phyloP scores from a whole-genome alignment of 768 basidiomycete species.

The Pleurotus ostreatus region DNA sequence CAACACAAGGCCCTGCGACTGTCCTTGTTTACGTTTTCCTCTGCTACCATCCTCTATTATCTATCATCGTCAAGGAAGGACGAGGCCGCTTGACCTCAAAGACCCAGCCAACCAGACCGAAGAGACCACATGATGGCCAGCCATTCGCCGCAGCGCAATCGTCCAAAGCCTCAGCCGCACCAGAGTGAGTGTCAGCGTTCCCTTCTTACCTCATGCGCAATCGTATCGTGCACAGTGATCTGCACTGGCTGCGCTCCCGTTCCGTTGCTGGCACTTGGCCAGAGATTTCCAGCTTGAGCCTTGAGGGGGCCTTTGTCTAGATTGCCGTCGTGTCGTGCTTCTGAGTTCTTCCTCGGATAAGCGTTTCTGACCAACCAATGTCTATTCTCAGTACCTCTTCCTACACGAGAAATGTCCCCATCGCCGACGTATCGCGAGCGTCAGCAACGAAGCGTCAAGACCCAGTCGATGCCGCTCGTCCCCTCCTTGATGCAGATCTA shows the following conservation, averaged over 20 bases:
- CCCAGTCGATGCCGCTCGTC: slow-evolving; percentile 60
- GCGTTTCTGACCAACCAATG: slow-evolving; percentile 17
- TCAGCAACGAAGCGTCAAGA: slow-evolving; percentile 48
- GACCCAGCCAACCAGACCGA: too few relatives aligned
- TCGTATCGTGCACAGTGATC: neutral
- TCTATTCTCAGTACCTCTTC: slow-evolving; percentile 19
- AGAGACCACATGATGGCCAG: slow-evolving; percentile 43
- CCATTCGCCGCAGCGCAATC: slow-evolving; percentile 55
- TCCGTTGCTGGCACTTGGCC: neutral
- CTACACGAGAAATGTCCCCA: slow-evolving; percentile 42
- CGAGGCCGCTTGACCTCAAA: too few relatives aligned
- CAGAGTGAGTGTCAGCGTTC: slow-evolving; percentile 38
- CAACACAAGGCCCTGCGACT: slow-evolving; percentile 21
- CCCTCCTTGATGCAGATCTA: slow-evolving; percentile 50
- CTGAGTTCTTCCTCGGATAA: slow-evolving; percentile 12
- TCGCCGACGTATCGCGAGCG: slow-evolving; percentile 44
- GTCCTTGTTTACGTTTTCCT: slow-evolving; percentile 14
- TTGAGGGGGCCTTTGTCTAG: neutral
- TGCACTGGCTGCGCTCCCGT: neutral
- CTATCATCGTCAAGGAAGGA: too few relatives aligned
- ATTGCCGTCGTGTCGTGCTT: neutral
- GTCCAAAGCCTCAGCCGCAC: slow-evolving; percentile 44
- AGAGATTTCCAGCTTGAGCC: neutral
- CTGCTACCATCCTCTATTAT: neutral
- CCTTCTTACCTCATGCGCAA: slow-evolving; percentile 12